These are phyloP conservation scores for Coniella vitis DNA, from an alignment of 2,329 filamentous ascomycete genomes.

Conservation along the genomic window DNA sequence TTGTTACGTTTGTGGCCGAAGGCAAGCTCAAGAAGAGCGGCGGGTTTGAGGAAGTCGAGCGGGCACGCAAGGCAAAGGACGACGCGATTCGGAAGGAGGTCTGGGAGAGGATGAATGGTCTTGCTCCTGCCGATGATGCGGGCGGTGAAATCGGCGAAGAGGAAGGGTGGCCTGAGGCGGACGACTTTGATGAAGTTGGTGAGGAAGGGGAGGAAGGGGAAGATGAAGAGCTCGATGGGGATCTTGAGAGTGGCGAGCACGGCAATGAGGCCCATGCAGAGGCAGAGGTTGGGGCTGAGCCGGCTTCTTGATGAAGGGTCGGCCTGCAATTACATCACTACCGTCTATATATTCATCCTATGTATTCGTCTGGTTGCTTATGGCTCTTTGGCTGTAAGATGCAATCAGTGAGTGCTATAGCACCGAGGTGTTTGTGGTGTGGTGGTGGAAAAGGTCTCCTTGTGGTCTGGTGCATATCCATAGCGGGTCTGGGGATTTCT, in stretches of 20 bases:
- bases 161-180: constrained; percentile 23
- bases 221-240: not conserved
- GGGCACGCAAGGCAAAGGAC: constrained; percentile 76
- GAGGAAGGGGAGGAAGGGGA: constrained; percentile 2
- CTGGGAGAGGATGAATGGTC: constrained; percentile 59
- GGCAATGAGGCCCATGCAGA: constrained; percentile 1
- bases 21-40: constrained; percentile 94
- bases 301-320: constrained; percentile 1
- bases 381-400: too few species aligned
- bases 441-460: too few species aligned
- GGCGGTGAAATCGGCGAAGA: constrained; percentile 31
- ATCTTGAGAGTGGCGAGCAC: constrained; percentile 1
- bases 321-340: not conserved
- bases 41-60: constrained; percentile 88
- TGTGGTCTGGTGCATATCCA: too few species aligned
- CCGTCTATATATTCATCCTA: not conserved
- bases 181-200: constrained; percentile 7
- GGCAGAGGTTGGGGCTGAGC: constrained; percentile 2
- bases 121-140: constrained; percentile 19
- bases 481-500: too few species aligned
- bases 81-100: constrained; percentile 78
- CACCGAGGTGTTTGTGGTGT: too few species aligned
- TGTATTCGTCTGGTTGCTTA: too few species aligned
- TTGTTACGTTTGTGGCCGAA: constrained; percentile 78
- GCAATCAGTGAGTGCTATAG: too few species aligned